A percentile compares a stretch with the other conserved stretches of the same genome.
These are phyloP conservation scores for Ailanthus altissimus DNA, from an alignment of 345 rosid genomes.

Conservation along the genomic window DNA sequence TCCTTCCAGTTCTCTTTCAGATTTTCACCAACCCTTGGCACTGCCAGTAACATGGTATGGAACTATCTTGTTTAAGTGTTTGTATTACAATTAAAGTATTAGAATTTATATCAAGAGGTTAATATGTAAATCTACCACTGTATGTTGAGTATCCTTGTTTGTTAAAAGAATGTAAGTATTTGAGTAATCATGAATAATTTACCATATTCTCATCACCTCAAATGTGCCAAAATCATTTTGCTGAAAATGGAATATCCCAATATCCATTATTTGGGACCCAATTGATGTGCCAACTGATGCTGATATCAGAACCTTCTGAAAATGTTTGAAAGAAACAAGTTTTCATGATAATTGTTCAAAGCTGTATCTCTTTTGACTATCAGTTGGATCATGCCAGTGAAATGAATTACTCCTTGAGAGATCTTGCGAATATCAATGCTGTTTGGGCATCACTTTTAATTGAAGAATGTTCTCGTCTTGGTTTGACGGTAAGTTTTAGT, in stretches of 20 bases:
- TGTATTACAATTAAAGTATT: not conserved
- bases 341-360: constrained; percentile 27
- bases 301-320: constrained; percentile 6
- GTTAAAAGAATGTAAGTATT: not conserved
- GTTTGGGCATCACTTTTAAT: constrained; percentile 87
- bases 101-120: not conserved
- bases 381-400: constrained; percentile 62
- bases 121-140: not conserved
- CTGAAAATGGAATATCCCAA: not conserved
- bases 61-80: not conserved
- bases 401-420: constrained; percentile 42
- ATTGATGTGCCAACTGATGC: constrained; percentile 7
- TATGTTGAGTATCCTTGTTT: not conserved
- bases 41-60: constrained; percentile 76
- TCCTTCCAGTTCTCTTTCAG: constrained; percentile 69
- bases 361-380: constrained; percentile 34
- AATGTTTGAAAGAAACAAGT: constrained; percentile 9
- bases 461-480: constrained; percentile 94
- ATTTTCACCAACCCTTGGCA: constrained; percentile 60
- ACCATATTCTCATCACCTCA: not conserved
- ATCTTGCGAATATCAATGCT: constrained; percentile 64
- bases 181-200: not conserved
- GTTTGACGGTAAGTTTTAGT: constrained; percentile 67
- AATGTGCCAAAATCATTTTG: constrained; percentile 5
- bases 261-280: not conserved